Percentiles rank a stretch among this genome's conserved stretches.
Conservation (phyloP, 148 eudicot species). For the Suaeda aralocaspica region DNA sequence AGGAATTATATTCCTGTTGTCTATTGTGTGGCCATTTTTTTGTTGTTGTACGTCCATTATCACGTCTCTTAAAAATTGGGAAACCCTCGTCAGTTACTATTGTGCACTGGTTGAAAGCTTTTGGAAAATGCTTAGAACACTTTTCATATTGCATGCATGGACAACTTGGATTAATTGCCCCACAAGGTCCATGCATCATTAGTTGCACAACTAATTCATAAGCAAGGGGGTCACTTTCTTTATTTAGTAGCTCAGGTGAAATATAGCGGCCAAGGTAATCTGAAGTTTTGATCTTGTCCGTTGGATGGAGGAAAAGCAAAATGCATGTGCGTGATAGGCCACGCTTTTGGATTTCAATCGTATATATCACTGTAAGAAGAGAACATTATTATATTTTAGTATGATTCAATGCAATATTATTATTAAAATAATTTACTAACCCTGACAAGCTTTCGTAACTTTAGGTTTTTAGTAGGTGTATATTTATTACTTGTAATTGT, state of each 20-base stretch:
- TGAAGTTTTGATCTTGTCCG: neutral
- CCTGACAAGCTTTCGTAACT: neutral
- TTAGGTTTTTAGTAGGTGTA: neutral
- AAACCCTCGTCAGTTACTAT: neutral
- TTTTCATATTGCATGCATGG: neutral
- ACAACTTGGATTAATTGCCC: neutral
- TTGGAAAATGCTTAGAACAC: neutral
- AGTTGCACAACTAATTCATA: neutral
- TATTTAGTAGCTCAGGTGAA: neutral
- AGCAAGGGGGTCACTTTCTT: neutral
- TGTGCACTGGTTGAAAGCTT: neutral
- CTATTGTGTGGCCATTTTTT: neutral
- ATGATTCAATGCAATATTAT: too few relatives aligned
- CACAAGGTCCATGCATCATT: slow-evolving; percentile 9
- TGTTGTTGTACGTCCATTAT: neutral
- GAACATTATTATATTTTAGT: neutral
- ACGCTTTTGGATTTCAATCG: neutral
- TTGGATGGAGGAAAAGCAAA: too few relatives aligned
- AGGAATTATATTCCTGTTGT: slow-evolving; percentile 1
- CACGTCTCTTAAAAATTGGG: neutral
- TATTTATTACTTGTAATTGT: too few relatives aligned
- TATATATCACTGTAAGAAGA: neutral
- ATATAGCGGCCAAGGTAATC: neutral
- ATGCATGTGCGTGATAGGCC: neutral
- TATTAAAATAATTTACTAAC: neutral